Evolutionary conservation across 2,329 filamentous ascomycete species (phyloP), one percentile per base, ranked within the genome.

Genomic region (Diaporthe citriasiana): DNA sequence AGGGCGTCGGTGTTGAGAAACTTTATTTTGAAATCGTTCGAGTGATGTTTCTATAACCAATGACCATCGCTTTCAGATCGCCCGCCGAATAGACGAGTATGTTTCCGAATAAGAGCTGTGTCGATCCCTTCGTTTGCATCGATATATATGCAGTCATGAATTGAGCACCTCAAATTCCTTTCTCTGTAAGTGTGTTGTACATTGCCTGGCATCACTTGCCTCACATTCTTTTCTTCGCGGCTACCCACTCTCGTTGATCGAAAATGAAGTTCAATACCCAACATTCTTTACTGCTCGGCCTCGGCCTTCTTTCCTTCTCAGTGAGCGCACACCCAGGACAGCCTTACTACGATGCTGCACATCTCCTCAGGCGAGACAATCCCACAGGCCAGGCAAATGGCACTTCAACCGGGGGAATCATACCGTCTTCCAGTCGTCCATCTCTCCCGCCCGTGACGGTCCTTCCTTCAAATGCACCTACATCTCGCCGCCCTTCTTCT

Each of bases 201-300:
- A 6, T 33, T 42, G 27, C 59, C 59, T 65, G 63, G 63, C 63
- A 38, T 66, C 22, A 38, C n/a, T n/a, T 1, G 45, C 63, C 45
- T 25, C 22, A 66, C 45, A 47, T 51, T 66, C 63, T 38, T 66
- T 66, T 66, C 22, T 19, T 51, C 51, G 30, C 22, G 22, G 6
- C 12, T 2, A 38, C 22, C 30, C n/a, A 66, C 63, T 38, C 63
- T 66, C 63, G 30, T 66, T 66, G 45, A 51, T 66, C 22, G 30
- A 66, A 66, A 66, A 66, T 66, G 63, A 66, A 51, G 45, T 66
- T 66, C 63, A 66, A 51, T 51, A 7, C 27, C 4, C 63, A 66
- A 51, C 45, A 38, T 13, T 66, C 30, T 19, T 66, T 66, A 38
- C 30, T 66, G 8, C 45, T 66, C 45, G 50, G 45, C 45, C 17